Evolutionary conservation across 306 rosid species (phyloP).

Genomic region (Senna siamea): DNA sequence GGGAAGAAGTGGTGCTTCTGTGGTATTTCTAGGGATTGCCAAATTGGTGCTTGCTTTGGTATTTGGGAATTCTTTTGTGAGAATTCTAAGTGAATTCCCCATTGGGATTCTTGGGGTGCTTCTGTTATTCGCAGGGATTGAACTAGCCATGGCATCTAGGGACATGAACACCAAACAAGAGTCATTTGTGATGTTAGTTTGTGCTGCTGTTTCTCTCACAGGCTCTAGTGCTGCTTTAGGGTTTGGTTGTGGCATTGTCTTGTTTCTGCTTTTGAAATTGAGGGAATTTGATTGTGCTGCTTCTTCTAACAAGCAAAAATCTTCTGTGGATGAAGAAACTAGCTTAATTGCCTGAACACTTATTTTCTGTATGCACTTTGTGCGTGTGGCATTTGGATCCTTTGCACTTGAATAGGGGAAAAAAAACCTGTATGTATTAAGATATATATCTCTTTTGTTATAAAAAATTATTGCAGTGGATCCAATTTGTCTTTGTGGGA

Average conservation of each 20-base stretch:
- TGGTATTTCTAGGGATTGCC: constrained; percentile 65
- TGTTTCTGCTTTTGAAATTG: constrained; percentile 57
- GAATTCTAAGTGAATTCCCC: constrained; percentile 56
- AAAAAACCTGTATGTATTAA: too few relatives aligned
- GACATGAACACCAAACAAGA: constrained; percentile 75
- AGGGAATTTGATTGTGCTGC: constrained; percentile 57
- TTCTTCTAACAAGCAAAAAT: constrained; percentile 30
- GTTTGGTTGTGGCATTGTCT: constrained; percentile 69
- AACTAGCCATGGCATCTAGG: constrained; percentile 70
- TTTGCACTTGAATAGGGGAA: too few relatives aligned
- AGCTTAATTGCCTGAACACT: constrained; percentile 34
- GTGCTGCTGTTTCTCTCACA: constrained; percentile 80
- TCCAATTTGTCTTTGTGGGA: too few relatives aligned
- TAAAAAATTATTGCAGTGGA: too few relatives aligned
- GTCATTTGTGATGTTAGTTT: constrained; percentile 71
- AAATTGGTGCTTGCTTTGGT: constrained; percentile 65
- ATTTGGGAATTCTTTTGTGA: constrained; percentile 69
- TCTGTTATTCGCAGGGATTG: constrained; percentile 76
- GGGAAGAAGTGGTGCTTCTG: constrained; percentile 79
- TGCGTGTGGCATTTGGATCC: too few relatives aligned
- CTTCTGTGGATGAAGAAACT: constrained; percentile 44
- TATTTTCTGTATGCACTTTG: background rate
- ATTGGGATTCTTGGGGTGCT: constrained; percentile 77
- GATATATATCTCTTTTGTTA: too few relatives aligned
- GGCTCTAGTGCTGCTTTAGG: constrained; percentile 83